Evolutionary conservation across 306 rosid genomes (phyloP).

Genomic region (Casuarina equisetifolia): DNA sequence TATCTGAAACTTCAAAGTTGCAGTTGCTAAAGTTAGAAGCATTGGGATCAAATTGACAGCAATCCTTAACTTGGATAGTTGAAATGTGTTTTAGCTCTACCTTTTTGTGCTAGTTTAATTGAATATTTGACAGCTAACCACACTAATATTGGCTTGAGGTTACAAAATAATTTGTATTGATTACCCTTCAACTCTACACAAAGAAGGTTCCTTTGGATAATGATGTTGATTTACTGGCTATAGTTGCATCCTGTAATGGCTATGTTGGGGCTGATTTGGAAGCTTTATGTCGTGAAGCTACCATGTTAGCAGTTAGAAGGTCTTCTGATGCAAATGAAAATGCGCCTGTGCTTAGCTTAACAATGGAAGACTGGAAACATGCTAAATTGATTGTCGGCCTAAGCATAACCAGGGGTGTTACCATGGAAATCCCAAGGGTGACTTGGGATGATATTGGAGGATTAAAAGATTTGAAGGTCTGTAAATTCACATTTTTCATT

Average conservation of each 20-base stretch:
- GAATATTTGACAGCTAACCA: slow-evolving; percentile 23
- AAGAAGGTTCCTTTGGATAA: slow-evolving; percentile 61
- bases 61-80: background rate
- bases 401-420: slow-evolving; percentile 89
- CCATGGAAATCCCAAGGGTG: slow-evolving; percentile 84
- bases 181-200: slow-evolving; percentile 70
- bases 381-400: slow-evolving; percentile 72
- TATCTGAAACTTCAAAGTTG: background rate
- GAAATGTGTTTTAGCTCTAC: background rate
- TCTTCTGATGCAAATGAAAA: slow-evolving; percentile 47
- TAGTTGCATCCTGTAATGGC: slow-evolving; percentile 89
- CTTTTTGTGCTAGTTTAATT: background rate
- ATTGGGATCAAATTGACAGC: background rate
- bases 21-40: background rate
- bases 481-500: slow-evolving; percentile 31
- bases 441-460: slow-evolving; percentile 97
- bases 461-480: slow-evolving; percentile 76
- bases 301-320: slow-evolving; percentile 52
- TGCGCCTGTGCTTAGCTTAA: slow-evolving; percentile 38
- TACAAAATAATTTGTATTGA: slow-evolving; percentile 16
- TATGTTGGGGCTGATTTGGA: slow-evolving; percentile 93
- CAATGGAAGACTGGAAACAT: slow-evolving; percentile 72
- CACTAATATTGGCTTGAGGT: slow-evolving; percentile 2
- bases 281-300: slow-evolving; percentile 82
- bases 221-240: slow-evolving; percentile 50